Percentiles rank a stretch among this genome's conserved stretches.
Conservation (phyloP, 2,329 filamentous ascomycete genomes). For the Monosporascus sp. region DNA sequence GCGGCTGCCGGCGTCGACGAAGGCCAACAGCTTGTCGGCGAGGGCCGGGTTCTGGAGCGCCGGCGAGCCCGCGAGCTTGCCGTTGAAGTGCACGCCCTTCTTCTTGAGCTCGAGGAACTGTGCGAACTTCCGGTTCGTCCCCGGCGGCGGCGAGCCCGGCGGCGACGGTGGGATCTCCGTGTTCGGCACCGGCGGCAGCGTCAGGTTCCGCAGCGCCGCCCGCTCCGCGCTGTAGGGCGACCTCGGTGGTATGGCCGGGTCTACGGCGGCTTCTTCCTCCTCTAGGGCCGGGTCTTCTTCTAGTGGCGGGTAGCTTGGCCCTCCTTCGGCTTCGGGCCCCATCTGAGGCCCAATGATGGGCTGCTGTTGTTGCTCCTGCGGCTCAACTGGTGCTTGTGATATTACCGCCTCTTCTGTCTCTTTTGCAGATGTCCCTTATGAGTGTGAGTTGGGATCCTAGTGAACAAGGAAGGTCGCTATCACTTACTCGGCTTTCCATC, state of each 20-base stretch:
- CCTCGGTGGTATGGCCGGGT: constrained; percentile 26
- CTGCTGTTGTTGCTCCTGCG: constrained; percentile 7
- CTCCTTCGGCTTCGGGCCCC: constrained; percentile 12
- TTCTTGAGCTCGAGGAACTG: constrained; percentile 74
- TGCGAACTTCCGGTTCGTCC: constrained; percentile 61
- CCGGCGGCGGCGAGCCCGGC: constrained; percentile 50
- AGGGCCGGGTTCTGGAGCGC: constrained; percentile 68
- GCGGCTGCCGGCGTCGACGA: constrained; percentile 47
- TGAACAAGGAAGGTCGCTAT: constrained; percentile 1
- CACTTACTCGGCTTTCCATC: constrained; percentile 18
- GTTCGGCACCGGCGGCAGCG: constrained; percentile 66
- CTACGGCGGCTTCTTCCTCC: constrained; percentile 14
- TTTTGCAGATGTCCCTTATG: constrained; percentile 10
- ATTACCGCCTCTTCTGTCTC: background rate
- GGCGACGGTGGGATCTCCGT: constrained; percentile 72
- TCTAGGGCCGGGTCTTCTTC: constrained; percentile 24
- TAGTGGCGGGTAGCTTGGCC: constrained; percentile 24
- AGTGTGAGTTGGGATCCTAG: background rate
- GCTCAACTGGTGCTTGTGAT: constrained; percentile 5
- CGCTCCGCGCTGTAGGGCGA: constrained; percentile 67
- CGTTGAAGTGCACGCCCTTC: constrained; percentile 73
- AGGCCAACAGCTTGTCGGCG: constrained; percentile 66
- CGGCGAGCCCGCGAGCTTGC: constrained; percentile 60
- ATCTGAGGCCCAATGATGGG: constrained; percentile 26
- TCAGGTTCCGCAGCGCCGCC: constrained; percentile 63